Evolutionary conservation across 129 eudicot genomes (phyloP), one percentile per base, ranked within the genome.

Genomic region (Rutidosis leptorrhynchoides): DNA sequence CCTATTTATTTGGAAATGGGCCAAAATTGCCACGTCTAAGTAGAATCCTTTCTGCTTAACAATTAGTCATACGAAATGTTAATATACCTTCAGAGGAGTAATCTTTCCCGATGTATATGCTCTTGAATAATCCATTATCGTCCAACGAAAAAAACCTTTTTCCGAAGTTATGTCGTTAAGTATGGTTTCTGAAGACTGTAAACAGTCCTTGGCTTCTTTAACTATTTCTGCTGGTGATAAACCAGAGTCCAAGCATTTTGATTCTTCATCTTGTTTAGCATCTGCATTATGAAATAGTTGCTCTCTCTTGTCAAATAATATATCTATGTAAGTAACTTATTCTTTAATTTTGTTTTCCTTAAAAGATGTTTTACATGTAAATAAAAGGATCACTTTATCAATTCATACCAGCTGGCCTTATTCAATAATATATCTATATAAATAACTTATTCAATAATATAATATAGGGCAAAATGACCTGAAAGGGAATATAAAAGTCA

Each of bases 71-170:
- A 40, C 24, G 33, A 56, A 69, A 45, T 33, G 21, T 10, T 42
- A 53, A 29, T 69, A 55, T 74, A 94, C 99, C 88, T 72, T 48
- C 54, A 58, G 80, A 23, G 99, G 99, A 89, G 99, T 86, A 29
- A 80, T 54, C 62, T 79, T 57, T 76, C 83, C 73, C 19, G 93
- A 84, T 22, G 62, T 22, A 68, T 86, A 94, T 52, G 99, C 99
- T 69, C 74, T 84, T 62, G 97, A 83, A 61, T 89, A 94, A 63
- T 94, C 99, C 84, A 79, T 7, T 52, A 89, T 84, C 30, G 89
- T 89, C 97, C 94, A 86, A 42, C 87, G 84, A 0, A 59, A 71
- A 71, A 88, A 93, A 79, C 70, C 46, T 25, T 60, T 29, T 8
- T 32, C 65, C 8, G 15, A 62, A 69, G 27, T 74, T 55, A 82